Evolutionary conservation across 129 eudicot genomes (phyloP), one percentile per base, ranked within the genome.

Genomic region (Glebionis coronaria): DNA sequence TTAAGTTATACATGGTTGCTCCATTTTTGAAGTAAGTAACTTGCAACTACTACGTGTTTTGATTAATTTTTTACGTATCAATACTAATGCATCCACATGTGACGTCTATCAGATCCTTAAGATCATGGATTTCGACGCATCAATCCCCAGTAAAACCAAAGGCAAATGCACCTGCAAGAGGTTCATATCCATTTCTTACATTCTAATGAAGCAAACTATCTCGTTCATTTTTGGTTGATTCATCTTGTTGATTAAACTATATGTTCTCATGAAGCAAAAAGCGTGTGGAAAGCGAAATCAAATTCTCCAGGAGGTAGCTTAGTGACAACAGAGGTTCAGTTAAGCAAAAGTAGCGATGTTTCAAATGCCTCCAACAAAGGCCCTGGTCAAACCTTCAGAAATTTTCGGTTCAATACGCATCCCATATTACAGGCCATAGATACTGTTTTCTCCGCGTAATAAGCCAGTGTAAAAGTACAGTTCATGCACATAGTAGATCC

Each of bases 271-370:
- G 79, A 63, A 89, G 95, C 84, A 64, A 12, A 81, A 14, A 81
- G 69, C 25, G 86, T 86, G 64, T 90, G 97, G 97, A 90, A 80
- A 80, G 90, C 90, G 14, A 86, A 73, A 62, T 81, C 63, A 14
- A 78, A 76, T 65, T 79, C 88, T 12, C 59, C 73, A 3, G 97
- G 90, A 44, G 70, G 79, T 82, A 86, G 76, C 78, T 73, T 80
- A 19, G 69, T 49, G 44, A 52, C 55, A 53, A 46, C 75, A 11
- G 97, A 90, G 69, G 56, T 62, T 82, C 84, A 78, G 23, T 18
- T 61, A 6, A 61, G 38, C 49, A 28, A 49, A 56, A 56, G 9
- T 63, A 61, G 44, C 49, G 50, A 15, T 15, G 67, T 40, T 9
- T 15, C 16, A 11, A 38, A 23, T 20, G 21, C 60, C 60, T 38